These are phyloP conservation scores for Scheffersomyces illinoinensis DNA, from an alignment of 1,139 yeast genomes.

Conservation along the genomic window DNA sequence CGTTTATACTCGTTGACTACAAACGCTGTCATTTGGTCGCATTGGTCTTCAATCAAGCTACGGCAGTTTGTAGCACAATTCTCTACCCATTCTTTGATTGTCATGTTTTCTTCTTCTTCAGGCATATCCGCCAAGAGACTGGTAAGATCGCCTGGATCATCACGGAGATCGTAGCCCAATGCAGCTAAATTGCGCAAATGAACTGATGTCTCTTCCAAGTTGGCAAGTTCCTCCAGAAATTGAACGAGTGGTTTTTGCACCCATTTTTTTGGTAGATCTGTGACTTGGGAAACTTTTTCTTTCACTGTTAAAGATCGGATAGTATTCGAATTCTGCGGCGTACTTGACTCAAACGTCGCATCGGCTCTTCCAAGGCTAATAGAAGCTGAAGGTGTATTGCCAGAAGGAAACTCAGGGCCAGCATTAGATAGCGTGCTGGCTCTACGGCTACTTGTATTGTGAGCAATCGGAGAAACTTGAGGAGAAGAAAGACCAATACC, in stretches of 20 bases:
- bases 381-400: background rate
- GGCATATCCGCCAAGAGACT: constrained; percentile 70
- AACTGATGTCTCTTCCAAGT: constrained; percentile 39
- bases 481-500: background rate
- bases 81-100: constrained; percentile 68
- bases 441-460: background rate
- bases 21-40: constrained; percentile 42
- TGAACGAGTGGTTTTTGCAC: constrained; percentile 10
- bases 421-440: background rate
- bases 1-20: constrained; percentile 43
- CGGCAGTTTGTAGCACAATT: constrained; percentile 48
- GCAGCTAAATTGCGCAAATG: constrained; percentile 28
- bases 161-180: constrained; percentile 35
- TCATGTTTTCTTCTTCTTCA: constrained; percentile 64
- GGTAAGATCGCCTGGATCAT: constrained; percentile 63
- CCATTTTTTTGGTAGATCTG: constrained; percentile 14
- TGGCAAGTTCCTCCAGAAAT: constrained; percentile 35
- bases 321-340: constrained; percentile 15
- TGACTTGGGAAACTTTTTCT: background rate
- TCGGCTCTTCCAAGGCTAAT: constrained; percentile 7
- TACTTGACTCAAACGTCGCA: constrained; percentile 18
- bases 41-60: constrained; percentile 42
- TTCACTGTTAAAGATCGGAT: background rate
- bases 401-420: background rate
- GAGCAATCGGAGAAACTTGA: background rate